Evolutionary conservation across 768 basidiomycete species (phyloP), one percentile per base, ranked within the genome.

Genomic region (Russula griseocarnosa): DNA sequence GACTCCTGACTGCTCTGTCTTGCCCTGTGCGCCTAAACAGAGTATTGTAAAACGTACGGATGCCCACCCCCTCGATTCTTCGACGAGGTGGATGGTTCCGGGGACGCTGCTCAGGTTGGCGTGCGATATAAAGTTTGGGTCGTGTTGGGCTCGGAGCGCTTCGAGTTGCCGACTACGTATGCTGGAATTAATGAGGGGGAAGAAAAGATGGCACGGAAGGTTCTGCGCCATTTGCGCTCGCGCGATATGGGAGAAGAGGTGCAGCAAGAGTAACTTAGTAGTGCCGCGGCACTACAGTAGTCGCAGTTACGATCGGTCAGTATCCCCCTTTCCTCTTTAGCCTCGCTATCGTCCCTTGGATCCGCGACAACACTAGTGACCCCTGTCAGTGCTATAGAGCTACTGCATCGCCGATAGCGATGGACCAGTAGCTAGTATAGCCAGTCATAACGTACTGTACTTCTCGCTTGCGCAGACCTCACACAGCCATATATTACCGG

Each of bases 131-230:
- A 61, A 42, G 63, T 70, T 8, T 70, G 70, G 70, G 38, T 69
- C 28, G 58, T 69, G 55, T 30, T 69, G 26, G 70, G 68, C 2
- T 44, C 57, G 32, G 70, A 71, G 58, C 34, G 62, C 28, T 34
- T 71, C 14, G 70, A 71, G 49, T 58, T 69, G n/a, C 70, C 67
- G 4, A 58, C 46, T 13, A 26, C 28, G 20, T 70, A 65, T 11
- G 44, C 38, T 6, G 49, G 42, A 13, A 3, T 69, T 28, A 50
- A 61, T 5, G 59, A 67, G n/a, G 71, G 71, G 42, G 60, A 69
- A 49, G 70, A 72, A 42, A 61, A 65, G 22, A 53, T 72, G 16
- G 67, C 69, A 5, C 59, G 62, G 47, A 62, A 67, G 42, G 69
- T 72, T 20, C 24, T 71, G 56, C 59, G 56, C 36, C 67, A 67